Conservation (phyloP, 208 protist species). For the Trypanosoma mega region DNA sequence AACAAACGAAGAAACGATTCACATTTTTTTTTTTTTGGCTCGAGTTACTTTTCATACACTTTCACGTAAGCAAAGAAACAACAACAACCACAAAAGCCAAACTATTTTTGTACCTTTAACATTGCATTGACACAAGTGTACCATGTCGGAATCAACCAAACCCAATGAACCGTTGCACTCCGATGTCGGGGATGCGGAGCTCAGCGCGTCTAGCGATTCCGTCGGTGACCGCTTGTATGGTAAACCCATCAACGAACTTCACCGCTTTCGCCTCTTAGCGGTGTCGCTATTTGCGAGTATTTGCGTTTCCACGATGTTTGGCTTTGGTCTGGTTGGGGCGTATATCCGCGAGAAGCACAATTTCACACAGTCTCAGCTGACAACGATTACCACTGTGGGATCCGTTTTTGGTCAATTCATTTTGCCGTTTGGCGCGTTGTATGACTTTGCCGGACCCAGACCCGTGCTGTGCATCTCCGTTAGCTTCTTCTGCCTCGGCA, state of each 20-base stretch:
- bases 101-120: too few species aligned
- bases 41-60: too few species aligned
- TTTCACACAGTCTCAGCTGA: slow-evolving; percentile 60
- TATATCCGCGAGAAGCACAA: slow-evolving; percentile 39
- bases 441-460: slow-evolving; percentile 59
- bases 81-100: too few species aligned
- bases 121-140: too few species aligned
- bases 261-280: slow-evolving; percentile 57
- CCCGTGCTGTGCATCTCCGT: slow-evolving; percentile 38
- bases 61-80: too few species aligned
- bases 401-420: slow-evolving; percentile 52
- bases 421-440: slow-evolving; percentile 57
- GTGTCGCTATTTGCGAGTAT: slow-evolving; percentile 47
- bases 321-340: slow-evolving; percentile 66
- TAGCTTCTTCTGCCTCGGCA: slow-evolving; percentile 36
- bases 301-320: slow-evolving; percentile 59
- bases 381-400: slow-evolving; percentile 70
- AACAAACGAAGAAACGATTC: too few species aligned
- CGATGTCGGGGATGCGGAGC: background rate
- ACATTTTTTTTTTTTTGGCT: too few species aligned
- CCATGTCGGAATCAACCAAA: too few species aligned
- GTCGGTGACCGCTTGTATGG: background rate
- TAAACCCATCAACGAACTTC: slow-evolving; percentile 45
- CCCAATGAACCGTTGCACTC: too few species aligned
- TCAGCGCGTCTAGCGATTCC: background rate